phyloP scores from a whole-genome alignment of 2,329 filamentous ascomycete genomes.

The Exophiala aquamarina region DNA sequence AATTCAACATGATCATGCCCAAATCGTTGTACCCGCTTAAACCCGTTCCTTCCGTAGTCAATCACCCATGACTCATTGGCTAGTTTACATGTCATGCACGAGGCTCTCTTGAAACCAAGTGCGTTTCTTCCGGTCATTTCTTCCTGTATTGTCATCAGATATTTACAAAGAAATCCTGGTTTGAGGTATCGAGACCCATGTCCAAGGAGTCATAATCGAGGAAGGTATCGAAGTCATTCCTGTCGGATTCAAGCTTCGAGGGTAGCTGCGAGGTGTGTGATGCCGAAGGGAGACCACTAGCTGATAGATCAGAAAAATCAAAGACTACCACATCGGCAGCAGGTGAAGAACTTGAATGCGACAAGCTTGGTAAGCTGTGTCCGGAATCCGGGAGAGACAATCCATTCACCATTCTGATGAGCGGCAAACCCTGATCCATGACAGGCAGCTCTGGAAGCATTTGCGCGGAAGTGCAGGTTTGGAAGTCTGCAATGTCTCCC shows the following conservation, averaged over 20 bases:
- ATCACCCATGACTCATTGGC: not conserved
- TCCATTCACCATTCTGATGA: slow-evolving; percentile 11
- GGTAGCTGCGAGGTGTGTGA: slow-evolving; percentile 17
- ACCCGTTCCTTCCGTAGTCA: no score
- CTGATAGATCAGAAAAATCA: slow-evolving; percentile 24
- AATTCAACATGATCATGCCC: not conserved
- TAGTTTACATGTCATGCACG: not conserved
- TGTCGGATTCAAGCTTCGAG: slow-evolving; percentile 18
- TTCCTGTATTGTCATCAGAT: slow-evolving; percentile 7
- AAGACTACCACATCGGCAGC: slow-evolving; percentile 25
- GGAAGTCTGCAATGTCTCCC: slow-evolving; percentile 11
- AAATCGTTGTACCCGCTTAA: not conserved
- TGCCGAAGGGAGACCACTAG: slow-evolving; percentile 2
- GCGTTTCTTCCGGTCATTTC: no score
- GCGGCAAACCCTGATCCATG: slow-evolving; percentile 17
- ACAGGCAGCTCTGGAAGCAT: slow-evolving; percentile 22
- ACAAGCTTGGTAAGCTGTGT: slow-evolving; percentile 25
- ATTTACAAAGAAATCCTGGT: slow-evolving; percentile 23
- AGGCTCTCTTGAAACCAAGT: no score
- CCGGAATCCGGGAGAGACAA: slow-evolving; percentile 4
- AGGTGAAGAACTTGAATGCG: slow-evolving; percentile 26
- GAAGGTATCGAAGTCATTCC: slow-evolving; percentile 30
- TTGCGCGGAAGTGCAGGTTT: slow-evolving; percentile 7
- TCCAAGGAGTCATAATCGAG: slow-evolving; percentile 28
- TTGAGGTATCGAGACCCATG: slow-evolving; percentile 20